Evolutionary conservation across 176 grass and related monocot genomes (phyloP).

Genomic region (Carex kokanica): DNA sequence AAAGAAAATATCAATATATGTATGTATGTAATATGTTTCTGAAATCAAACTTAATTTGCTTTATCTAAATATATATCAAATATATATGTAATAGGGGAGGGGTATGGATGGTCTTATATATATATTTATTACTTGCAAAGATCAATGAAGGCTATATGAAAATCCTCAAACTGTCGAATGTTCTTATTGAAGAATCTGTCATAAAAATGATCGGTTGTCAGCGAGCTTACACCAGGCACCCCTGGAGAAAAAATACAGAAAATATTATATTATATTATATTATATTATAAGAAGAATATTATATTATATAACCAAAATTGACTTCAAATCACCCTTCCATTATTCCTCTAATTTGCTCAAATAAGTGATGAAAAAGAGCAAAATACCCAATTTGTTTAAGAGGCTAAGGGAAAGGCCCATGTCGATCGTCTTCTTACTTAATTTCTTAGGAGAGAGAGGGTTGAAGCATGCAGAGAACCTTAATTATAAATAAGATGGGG

Average conservation of each 20-base stretch:
- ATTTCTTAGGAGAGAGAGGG: neutral
- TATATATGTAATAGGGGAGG: no score
- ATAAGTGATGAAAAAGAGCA: neutral
- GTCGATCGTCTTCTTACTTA: no score
- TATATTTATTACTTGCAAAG: conserved; percentile 55
- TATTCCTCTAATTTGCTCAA: neutral
- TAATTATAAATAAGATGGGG: neutral
- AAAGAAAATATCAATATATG: neutral
- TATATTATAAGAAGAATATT: neutral
- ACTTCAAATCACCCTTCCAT: neutral
- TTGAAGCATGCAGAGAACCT: neutral
- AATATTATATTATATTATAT: neutral
- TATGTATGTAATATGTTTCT: no score
- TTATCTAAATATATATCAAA: no score
- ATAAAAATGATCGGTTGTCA: conserved; percentile 40
- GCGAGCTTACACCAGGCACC: conserved; percentile 21
- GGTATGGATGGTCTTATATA: neutral
- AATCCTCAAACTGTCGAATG: neutral
- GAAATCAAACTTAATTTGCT: neutral
- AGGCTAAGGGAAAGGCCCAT: conserved; percentile 55
- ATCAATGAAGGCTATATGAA: conserved; percentile 47
- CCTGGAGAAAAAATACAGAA: conserved; percentile 33
- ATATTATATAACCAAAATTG: neutral
- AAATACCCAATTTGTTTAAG: conserved; percentile 44
- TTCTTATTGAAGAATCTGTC: conserved; percentile 34